A percentile compares a stretch with the other conserved stretches of the same genome.
phyloP scores from a whole-genome alignment of 164 flowering plant genomes.

The Liquidambar formosana region DNA sequence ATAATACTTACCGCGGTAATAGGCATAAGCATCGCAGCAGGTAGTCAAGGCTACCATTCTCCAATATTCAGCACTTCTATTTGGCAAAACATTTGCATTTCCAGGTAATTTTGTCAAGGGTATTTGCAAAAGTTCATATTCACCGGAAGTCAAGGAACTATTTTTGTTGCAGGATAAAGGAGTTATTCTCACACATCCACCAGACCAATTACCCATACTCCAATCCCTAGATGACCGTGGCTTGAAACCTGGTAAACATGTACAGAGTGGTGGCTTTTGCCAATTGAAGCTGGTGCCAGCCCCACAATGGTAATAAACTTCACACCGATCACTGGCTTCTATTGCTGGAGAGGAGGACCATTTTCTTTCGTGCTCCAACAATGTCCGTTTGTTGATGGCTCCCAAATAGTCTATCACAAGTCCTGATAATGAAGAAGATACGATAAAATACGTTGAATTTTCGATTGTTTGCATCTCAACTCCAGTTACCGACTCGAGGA shows the following conservation, averaged over 20 bases:
- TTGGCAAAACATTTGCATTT: conserved; percentile 7
- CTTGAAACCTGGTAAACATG: conserved; percentile 34
- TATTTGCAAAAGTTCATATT: conserved; percentile 8
- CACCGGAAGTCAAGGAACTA: conserved; percentile 6
- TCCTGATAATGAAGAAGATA: no score
- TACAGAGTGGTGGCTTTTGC: conserved; percentile 18
- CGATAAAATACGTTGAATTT: no score
- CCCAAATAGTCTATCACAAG: no score
- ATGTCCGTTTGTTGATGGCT: conserved; percentile 32
- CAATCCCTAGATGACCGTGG: conserved; percentile 23
- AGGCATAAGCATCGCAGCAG: conserved; percentile 52
- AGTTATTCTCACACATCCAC: conserved; percentile 28
- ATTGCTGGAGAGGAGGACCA: conserved; percentile 39
- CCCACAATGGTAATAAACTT: conserved; percentile 47
- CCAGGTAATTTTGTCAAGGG: conserved; percentile 20
- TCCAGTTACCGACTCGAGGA: no score
- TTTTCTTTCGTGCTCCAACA: no score
- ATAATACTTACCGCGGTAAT: conserved; percentile 18
- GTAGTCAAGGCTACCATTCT: conserved; percentile 27
- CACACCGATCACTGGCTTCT: conserved; percentile 40
- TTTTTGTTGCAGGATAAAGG: conserved; percentile 26
- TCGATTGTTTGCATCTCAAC: no score
- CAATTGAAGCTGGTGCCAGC: conserved; percentile 36
- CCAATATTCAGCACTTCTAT: conserved; percentile 21
- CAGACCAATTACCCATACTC: conserved; percentile 23